These are phyloP conservation scores for Coniochaeta hoffmannii DNA, from an alignment of 2,329 filamentous ascomycete genomes.

Conservation along the genomic window DNA sequence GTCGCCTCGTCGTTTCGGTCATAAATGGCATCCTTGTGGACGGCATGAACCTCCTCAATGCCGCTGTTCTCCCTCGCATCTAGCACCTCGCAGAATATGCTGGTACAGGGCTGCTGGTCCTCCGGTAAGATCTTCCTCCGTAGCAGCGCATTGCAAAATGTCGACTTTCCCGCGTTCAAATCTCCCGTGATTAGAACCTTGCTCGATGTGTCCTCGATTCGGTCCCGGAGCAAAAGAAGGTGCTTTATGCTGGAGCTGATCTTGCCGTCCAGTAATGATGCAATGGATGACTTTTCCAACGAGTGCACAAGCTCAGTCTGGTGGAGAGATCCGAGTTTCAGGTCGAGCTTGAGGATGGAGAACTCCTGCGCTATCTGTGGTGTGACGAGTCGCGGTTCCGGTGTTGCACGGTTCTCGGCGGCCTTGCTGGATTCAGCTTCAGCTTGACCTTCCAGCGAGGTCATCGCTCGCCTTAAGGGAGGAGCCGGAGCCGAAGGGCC, in stretches of 20 bases:
- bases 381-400: slow-evolving; percentile 78
- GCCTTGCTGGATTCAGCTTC: slow-evolving; percentile 65
- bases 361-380: slow-evolving; percentile 94
- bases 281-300: slow-evolving; percentile 84
- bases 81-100: slow-evolving; percentile 95
- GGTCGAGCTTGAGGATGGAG: slow-evolving; percentile 86
- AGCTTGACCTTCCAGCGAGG: slow-evolving; percentile 54
- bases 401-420: slow-evolving; percentile 50
- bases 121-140: slow-evolving; percentile 89
- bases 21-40: slow-evolving; percentile 74
- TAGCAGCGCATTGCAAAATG: slow-evolving; percentile 95
- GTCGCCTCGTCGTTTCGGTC: slow-evolving; percentile 88
- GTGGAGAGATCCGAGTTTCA: slow-evolving; percentile 80
- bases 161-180: slow-evolving; percentile 95
- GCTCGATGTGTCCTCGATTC: slow-evolving; percentile 95
- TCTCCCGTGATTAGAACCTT: slow-evolving; percentile 96
- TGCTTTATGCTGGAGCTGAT: slow-evolving; percentile 92
- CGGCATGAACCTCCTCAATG: slow-evolving; percentile 90
- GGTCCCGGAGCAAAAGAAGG: slow-evolving; percentile 75
- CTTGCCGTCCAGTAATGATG: slow-evolving; percentile 84
- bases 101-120: slow-evolving; percentile 96
- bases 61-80: slow-evolving; percentile 87
- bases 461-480: slow-evolving; percentile 60
- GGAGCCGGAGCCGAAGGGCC: slow-evolving; percentile 19
- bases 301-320: slow-evolving; percentile 92